These are phyloP conservation scores for Phallus indusiatus DNA, from an alignment of 768 basidiomycete species.

Conservation along the genomic window DNA sequence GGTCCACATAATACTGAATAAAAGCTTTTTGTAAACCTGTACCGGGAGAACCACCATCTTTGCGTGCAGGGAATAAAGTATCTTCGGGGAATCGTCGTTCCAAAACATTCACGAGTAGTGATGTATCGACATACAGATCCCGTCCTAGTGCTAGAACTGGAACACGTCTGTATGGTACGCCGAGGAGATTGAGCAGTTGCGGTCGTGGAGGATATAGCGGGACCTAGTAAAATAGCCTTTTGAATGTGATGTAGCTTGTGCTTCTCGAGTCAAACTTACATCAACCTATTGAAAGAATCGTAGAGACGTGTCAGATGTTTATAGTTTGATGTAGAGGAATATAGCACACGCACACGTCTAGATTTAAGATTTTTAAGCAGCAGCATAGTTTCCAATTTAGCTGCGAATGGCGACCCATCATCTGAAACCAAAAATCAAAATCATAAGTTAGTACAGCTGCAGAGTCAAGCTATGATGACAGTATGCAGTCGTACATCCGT, in stretches of 20 bases:
- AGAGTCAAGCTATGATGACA: too few species aligned
- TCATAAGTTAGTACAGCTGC: neutral
- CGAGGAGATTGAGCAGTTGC: constrained; percentile 42
- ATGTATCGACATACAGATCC: constrained; percentile 54
- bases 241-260: neutral
- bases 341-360: neutral
- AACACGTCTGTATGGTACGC: constrained; percentile 48
- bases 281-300: constrained; percentile 33
- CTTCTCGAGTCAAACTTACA: constrained; percentile 23
- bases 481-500: neutral
- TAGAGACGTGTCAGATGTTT: neutral
- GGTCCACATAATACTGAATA: constrained; percentile 36
- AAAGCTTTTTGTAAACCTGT: constrained; percentile 41
- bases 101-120: constrained; percentile 39
- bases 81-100: constrained; percentile 46
- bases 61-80: constrained; percentile 41
- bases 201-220: constrained; percentile 43
- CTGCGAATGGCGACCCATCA: constrained; percentile 40
- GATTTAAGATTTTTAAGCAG: constrained; percentile 36
- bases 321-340: neutral
- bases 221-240: constrained; percentile 28
- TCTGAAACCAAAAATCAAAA: constrained; percentile 14
- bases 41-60: constrained; percentile 21
- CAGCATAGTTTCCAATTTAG: constrained; percentile 44
- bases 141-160: constrained; percentile 52